Base-by-base conservation (phyloP, 768 basidiomycete genomes). In the Jaapia argillacea region DNA sequence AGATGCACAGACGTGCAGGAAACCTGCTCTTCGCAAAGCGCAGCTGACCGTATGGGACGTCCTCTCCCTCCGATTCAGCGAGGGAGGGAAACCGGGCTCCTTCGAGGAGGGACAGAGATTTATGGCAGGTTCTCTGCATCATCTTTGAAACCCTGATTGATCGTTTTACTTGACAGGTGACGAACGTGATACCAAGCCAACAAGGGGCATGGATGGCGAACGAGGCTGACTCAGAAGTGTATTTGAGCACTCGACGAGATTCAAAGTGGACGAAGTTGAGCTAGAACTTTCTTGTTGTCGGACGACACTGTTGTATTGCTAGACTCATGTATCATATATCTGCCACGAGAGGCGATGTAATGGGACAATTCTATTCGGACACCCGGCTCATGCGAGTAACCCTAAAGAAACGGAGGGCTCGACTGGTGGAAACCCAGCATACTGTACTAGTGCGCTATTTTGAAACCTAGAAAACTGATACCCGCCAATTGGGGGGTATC, bases 1-100 rank as follows among this genome's bases (percentile, higher is more conserved):
- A 49, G 92, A 86, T 54, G 73, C 76, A 14, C 67, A 68, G 26
- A 80, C 77, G 22, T 50, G 55, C 1, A 69, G 71, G 47, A 65
- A 71, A 41, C 68, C 71, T 0, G 64, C 74, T 5, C 65, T 72
- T 46, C 72, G 87, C 40, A 68, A 63, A 1, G 91, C 81, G 0
- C 85, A 87, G 56, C 51, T 97, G 43, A 92, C 84, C 0, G 72
- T 93, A 3, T 92, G 88, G 88, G 87, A 93, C 53, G 80, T 75
- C 2, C 61, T 75, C 3, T 64, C 64, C 10, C 46, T 84, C 22
- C 65, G 62, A 1, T 52, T 67, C n/a, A 63, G 64, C 20, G 81
- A 84, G 48, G 74, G 69, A 4, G 66, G 59, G n/a, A 54, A 58
- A 42, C 54, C 69, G 40, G 68, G 77, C 25, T 47, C 64, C 4